Base-by-base conservation (phyloP, 176 grass and related monocot genomes). In the Aegilops sharonensis region DNA sequence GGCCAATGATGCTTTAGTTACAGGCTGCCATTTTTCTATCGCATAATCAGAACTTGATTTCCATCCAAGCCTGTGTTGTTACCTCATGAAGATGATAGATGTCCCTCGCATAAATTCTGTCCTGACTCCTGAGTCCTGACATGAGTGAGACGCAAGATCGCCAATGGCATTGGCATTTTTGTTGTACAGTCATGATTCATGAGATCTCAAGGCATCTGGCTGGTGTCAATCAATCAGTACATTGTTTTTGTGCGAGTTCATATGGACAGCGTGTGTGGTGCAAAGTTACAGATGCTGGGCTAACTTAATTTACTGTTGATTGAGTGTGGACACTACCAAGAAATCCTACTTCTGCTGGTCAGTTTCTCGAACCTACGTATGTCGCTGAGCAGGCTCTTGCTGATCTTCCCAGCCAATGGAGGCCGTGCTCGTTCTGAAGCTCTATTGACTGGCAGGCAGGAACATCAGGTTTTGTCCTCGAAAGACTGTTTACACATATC, bases 291-390 rank as follows among this genome's bases (percentile, higher is more conserved):
- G 54, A 35, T 42, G 68, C 86, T 85, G 84, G 84, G 69, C 86
- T 91, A 85, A 78, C 81, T 77, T 20, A 85, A 76, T 75, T 85
- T 81, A 88, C 85, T 61, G 86, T 79, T 62, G 70, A 57, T 57
- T 18, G 18, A 84, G 34, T 75, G 62, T 50, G 68, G 71, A 67
- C 81, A 9, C 82, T 85, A 85, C 50, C 68, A 54, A 88, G 85
- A 91, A 77, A 88, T 77, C 78, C 90, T 91, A 88, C 71, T 71
- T 85, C 69, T 68, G 52, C 74, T 81, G 77, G 29, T 84, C 81
- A 81, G 81, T 48, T 64, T 78, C 76, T 87, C 48, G 6, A 84
- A 69, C 48, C 89, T 91, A 87, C 29, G 43, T 21, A 73, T 45
- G 71, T 29, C 24, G 32, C 45, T 72, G 79, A 67, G 39, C 81